These are phyloP conservation scores for Phialophora tarda DNA, from an alignment of 2,329 filamentous ascomycete species.

Conservation along the genomic window DNA sequence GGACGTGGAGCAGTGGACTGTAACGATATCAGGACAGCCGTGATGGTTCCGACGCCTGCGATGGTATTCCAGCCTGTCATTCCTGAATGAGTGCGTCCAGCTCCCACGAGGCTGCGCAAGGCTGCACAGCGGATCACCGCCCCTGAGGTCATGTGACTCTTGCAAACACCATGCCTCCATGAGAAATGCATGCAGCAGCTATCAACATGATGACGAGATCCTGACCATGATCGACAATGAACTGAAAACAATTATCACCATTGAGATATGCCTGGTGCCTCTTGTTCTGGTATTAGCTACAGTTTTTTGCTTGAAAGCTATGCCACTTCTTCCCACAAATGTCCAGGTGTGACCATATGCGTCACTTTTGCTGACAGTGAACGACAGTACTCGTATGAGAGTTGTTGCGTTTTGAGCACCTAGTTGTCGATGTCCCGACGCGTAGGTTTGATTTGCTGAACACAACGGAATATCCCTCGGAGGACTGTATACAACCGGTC, in stretches of 20 bases:
- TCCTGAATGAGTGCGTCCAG: not conserved
- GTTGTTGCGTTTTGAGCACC: not conserved
- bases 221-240: slow-evolving; percentile 12
- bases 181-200: slow-evolving; percentile 10
- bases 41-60: not conserved
- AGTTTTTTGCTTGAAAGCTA: not conserved
- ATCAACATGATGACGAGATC: not conserved
- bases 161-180: slow-evolving; percentile 7
- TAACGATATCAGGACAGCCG: not conserved
- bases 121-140: slow-evolving; percentile 8
- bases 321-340: not conserved
- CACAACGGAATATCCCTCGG: not conserved
- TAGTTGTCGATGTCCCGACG: not conserved
- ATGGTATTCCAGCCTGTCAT: not conserved
- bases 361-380: not conserved
- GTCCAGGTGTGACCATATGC: not conserved
- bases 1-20: not conserved
- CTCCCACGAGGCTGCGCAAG: slow-evolving; percentile 6
- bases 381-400: not conserved
- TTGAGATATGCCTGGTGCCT: slow-evolving; percentile 10
- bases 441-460: not conserved
- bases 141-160: slow-evolving; percentile 22
- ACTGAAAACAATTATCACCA: slow-evolving; percentile 2
- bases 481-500: not conserved
- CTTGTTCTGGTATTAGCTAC: slow-evolving; percentile 5